Conservation (phyloP, 2,329 filamentous ascomycete genomes). For the Trichoderma harzianum region DNA sequence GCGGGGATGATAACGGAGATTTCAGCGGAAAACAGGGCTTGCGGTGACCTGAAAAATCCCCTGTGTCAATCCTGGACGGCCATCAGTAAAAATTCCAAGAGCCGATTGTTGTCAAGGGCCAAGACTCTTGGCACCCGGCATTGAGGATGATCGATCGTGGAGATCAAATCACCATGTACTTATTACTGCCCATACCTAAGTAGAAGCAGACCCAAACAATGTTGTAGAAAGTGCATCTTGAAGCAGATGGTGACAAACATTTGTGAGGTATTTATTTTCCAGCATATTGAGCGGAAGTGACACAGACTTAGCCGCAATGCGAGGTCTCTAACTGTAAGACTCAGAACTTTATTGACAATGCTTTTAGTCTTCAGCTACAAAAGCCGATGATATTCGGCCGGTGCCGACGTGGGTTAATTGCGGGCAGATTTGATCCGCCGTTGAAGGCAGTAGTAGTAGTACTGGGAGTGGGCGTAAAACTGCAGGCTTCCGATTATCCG, state of each 20-base stretch:
- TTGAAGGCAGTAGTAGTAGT: background rate
- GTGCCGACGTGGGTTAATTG: background rate
- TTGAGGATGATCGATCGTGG: background rate
- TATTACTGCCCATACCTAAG: background rate
- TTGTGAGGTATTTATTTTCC: background rate
- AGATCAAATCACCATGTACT: background rate
- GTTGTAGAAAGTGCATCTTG: background rate
- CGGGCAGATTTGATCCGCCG: background rate
- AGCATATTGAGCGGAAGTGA: background rate
- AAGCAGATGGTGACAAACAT: background rate
- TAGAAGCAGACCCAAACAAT: too few species aligned
- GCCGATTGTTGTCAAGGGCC: background rate
- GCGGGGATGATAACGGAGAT: background rate
- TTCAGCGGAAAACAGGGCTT: background rate
- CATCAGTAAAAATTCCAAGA: background rate
- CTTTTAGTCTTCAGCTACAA: background rate
- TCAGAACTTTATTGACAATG: background rate
- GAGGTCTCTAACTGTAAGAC: background rate
- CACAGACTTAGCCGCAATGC: background rate
- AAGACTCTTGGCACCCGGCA: background rate
- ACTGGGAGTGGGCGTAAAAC: background rate
- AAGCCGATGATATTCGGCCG: background rate
- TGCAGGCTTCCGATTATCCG: constrained; percentile 10
- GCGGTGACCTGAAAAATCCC: background rate
- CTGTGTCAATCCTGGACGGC: background rate